These are phyloP conservation scores for Mallotus repandus DNA, from an alignment of 441 rosid species.

Conservation along the genomic window DNA sequence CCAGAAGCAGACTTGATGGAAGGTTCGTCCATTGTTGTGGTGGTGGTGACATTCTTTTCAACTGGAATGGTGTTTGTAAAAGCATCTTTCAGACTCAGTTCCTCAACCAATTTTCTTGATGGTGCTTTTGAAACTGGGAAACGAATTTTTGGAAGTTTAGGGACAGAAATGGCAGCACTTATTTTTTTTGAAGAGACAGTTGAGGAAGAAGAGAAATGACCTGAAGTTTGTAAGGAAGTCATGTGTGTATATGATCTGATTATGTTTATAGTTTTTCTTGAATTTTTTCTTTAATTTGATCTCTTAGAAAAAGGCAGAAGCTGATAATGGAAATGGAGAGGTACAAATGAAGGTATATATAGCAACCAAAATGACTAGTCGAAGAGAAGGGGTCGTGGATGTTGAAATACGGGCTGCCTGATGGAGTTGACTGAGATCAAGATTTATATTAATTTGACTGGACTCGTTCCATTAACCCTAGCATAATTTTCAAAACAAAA, in stretches of 20 bases:
- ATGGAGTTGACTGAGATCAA: conserved; percentile 6
- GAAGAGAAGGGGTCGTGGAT: background rate
- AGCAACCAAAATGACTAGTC: background rate
- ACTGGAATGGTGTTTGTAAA: conserved; percentile 16
- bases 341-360: too few relatives aligned
- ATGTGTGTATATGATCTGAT: conserved; percentile 14
- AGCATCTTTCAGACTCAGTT: conserved; percentile 15
- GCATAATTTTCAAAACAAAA: too few relatives aligned
- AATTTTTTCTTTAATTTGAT: too few relatives aligned
- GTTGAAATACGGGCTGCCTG: conserved; percentile 1
- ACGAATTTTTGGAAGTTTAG: conserved; percentile 33
- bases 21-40: conserved; percentile 6
- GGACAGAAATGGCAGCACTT: conserved; percentile 40
- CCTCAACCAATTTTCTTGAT: conserved; percentile 17
- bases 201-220: conserved; percentile 22
- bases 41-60: conserved; percentile 1
- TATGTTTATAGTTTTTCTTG: too few relatives aligned
- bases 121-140: conserved; percentile 27
- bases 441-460: conserved; percentile 17
- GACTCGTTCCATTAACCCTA: conserved; percentile 18
- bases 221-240: conserved; percentile 45
- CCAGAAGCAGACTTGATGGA: background rate
- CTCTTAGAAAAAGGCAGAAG: too few relatives aligned
- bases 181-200: conserved; percentile 19
- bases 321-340: too few relatives aligned